phyloP scores from a whole-genome alignment of 768 basidiomycete genomes.

The Pulveroboletus sp. region DNA sequence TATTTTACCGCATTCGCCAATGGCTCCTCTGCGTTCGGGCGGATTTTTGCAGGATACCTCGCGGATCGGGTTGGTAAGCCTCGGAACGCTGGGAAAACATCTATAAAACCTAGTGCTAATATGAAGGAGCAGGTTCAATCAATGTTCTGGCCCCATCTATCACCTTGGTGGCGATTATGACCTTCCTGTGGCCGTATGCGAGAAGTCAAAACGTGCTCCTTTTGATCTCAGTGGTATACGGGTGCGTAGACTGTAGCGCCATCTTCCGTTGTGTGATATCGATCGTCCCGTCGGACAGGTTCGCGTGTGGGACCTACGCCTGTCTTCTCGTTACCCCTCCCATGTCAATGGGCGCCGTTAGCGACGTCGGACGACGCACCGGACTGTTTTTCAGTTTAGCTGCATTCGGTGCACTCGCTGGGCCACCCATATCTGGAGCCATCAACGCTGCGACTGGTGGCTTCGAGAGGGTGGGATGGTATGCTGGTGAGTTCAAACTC shows the following conservation, averaged over 20 bases:
- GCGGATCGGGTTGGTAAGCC: constrained; percentile 51
- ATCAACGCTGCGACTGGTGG: constrained; percentile 51
- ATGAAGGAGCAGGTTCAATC: constrained; percentile 46
- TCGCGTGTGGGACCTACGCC: constrained; percentile 60
- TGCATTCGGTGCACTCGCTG: constrained; percentile 59
- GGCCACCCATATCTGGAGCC: constrained; percentile 72
- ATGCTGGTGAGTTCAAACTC: constrained; percentile 33
- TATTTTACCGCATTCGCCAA: constrained; percentile 70
- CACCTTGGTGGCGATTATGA: constrained; percentile 49
- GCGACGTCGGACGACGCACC: constrained; percentile 59
- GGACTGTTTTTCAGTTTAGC: constrained; percentile 63
- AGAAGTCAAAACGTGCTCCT: constrained; percentile 42
- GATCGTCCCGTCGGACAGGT: constrained; percentile 32
- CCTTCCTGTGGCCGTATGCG: constrained; percentile 70
- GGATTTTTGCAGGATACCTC: constrained; percentile 49
- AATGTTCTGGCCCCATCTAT: constrained; percentile 69
- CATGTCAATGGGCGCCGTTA: constrained; percentile 54
- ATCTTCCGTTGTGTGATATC: not conserved
- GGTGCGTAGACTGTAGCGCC: constrained; percentile 37
- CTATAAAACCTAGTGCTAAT: not conserved
- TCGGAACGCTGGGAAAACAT: not conserved
- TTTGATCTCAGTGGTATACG: constrained; percentile 57
- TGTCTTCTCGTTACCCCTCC: constrained; percentile 54
- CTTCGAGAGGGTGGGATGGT: constrained; percentile 37
- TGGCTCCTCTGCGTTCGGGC: constrained; percentile 58